phyloP scores from a whole-genome alignment of 768 basidiomycete genomes.

The Gymnopilus junonius region DNA sequence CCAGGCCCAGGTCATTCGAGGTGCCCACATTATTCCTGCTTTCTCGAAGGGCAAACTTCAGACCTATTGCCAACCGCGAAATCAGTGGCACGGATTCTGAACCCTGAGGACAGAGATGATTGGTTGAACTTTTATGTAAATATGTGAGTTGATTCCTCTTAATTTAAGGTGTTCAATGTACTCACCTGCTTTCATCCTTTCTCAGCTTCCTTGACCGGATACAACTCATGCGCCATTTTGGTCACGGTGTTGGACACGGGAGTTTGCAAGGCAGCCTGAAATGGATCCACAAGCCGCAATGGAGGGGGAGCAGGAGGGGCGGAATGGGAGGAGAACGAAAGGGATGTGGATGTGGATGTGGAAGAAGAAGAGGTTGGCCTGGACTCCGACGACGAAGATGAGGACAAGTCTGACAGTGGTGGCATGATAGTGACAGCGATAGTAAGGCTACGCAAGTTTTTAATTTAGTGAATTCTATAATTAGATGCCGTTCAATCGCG shows the following conservation, averaged over 20 bases:
- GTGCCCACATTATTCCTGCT: not conserved
- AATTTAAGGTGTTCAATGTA: not conserved
- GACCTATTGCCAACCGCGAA: too few species aligned
- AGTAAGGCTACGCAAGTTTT: not conserved
- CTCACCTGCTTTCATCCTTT: not conserved
- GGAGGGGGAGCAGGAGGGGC: not conserved
- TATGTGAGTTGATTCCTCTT: not conserved
- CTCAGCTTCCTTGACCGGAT: not conserved
- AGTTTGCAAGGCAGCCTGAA: not conserved
- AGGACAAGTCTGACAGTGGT: not conserved
- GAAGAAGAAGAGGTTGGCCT: not conserved
- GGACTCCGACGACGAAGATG: not conserved
- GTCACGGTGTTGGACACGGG: not conserved
- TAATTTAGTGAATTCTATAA: not conserved
- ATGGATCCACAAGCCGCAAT: not conserved
- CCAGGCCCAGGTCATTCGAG: not conserved
- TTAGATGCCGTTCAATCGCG: too few species aligned
- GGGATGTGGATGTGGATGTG: not conserved
- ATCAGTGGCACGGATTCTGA: not conserved
- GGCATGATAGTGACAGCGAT: not conserved
- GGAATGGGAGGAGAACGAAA: not conserved
- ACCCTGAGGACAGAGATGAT: not conserved
- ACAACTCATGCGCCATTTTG: not conserved
- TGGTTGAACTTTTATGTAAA: not conserved
- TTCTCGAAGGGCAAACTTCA: not conserved